Percentiles rank a stretch among this genome's conserved stretches.
Conservation (phyloP, 1,284 basidiomycete genomes). For the Mycena citricolor region DNA sequence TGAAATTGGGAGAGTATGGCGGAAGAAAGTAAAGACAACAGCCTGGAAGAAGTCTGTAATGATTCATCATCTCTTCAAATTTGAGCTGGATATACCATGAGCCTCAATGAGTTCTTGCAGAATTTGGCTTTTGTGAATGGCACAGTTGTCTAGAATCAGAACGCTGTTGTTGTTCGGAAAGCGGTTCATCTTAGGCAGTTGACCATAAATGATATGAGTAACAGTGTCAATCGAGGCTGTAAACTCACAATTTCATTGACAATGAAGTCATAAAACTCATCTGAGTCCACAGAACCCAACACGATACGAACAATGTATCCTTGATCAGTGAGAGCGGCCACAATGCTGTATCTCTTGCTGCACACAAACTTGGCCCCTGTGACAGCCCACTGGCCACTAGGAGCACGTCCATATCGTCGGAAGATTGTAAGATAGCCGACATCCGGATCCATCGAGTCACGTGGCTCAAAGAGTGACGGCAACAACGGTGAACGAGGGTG, state of each 20-base stretch:
- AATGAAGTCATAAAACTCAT: constrained; percentile 27
- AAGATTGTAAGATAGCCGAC: not conserved
- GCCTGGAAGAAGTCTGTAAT: not conserved
- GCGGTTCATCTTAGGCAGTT: constrained; percentile 27
- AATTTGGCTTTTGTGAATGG: constrained; percentile 22
- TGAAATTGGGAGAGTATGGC: constrained; percentile 20
- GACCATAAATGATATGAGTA: not conserved
- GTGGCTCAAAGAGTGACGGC: too few relatives aligned
- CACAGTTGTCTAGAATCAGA: constrained; percentile 28
- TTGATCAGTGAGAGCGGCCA: constrained; percentile 16
- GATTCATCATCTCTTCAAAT: too few relatives aligned
- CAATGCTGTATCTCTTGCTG: constrained; percentile 14
- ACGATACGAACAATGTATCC: constrained; percentile 11
- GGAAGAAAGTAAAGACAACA: constrained; percentile 11
- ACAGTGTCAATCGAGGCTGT: not conserved
- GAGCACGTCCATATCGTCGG: constrained; percentile 3
- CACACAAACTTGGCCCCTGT: constrained; percentile 16
- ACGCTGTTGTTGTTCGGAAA: constrained; percentile 25
- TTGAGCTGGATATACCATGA: constrained; percentile 11
- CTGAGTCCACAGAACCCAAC: constrained; percentile 16
- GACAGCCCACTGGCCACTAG: not conserved
- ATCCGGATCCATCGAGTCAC: too few relatives aligned
- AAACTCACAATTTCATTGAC: constrained; percentile 24
- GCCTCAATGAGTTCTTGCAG: constrained; percentile 20
- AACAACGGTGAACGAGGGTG: too few relatives aligned